Conservation (phyloP, 169 alveolate species). For the Eimeria brunetti region DNA sequence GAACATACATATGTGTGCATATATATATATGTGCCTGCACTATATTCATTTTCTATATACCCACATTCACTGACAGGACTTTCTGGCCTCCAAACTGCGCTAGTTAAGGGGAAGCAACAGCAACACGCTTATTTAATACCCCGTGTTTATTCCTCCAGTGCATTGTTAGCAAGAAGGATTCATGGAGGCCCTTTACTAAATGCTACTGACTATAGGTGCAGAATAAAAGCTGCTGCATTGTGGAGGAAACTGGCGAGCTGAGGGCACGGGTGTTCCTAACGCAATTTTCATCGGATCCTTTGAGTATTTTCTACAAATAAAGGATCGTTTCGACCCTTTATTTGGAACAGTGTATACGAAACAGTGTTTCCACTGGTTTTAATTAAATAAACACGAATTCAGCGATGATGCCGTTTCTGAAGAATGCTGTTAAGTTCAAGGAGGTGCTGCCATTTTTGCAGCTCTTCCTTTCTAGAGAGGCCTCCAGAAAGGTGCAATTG, state of each 20-base stretch:
- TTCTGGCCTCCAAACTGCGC: neutral
- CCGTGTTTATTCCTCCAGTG: neutral
- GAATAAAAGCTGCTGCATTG: neutral
- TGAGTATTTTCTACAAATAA: neutral
- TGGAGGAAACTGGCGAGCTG: neutral
- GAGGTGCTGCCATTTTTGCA: conserved; percentile 51
- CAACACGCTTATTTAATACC: neutral
- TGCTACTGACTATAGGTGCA: neutral
- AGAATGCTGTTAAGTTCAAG: conserved; percentile 14
- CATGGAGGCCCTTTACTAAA: neutral
- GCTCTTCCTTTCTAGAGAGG: neutral
- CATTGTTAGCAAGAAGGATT: neutral
- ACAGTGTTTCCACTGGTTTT: too few species aligned
- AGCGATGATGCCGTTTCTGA: neutral
- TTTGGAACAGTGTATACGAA: neutral
- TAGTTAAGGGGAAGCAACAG: neutral
- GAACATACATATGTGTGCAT: too few species aligned
- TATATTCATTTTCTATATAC: neutral
- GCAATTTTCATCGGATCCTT: neutral
- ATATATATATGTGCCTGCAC: neutral
- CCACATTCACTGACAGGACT: neutral
- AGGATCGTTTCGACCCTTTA: neutral
- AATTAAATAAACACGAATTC: neutral
- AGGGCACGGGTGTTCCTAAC: neutral
- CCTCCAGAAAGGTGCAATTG: neutral